Conservation (phyloP, 768 basidiomycete species). For the Kwoniella sp. region DNA sequence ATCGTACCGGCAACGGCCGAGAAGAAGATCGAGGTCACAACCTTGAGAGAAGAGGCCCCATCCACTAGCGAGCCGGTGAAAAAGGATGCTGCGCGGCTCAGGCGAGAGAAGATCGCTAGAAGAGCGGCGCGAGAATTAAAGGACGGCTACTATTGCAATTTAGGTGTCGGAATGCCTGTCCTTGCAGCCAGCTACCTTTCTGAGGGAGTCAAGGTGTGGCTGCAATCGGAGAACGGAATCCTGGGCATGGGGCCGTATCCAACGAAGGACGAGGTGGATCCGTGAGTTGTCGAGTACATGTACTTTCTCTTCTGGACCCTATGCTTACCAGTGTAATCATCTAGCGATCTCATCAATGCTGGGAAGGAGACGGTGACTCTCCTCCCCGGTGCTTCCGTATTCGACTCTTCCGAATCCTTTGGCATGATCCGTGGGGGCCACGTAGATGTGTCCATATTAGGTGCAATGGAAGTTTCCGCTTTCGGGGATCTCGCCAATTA, state of each 20-base stretch:
- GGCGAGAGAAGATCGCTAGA: slow-evolving; percentile 32
- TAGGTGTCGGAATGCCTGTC: slow-evolving; percentile 56
- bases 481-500: slow-evolving; percentile 90
- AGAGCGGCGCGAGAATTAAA: slow-evolving; percentile 35
- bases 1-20: slow-evolving; percentile 32
- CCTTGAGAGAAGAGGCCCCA: slow-evolving; percentile 7
- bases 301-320: not conserved
- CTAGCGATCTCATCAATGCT: slow-evolving; percentile 41
- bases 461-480: slow-evolving; percentile 77
- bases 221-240: slow-evolving; percentile 56
- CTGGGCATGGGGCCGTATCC: slow-evolving; percentile 56
- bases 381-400: slow-evolving; percentile 83
- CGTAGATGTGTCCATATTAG: slow-evolving; percentile 86
- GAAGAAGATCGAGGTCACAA: slow-evolving; percentile 32
- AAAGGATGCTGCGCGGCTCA: slow-evolving; percentile 12
- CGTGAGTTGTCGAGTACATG: slow-evolving; percentile 16
- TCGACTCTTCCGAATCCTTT: slow-evolving; percentile 90
- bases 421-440: slow-evolving; percentile 97
- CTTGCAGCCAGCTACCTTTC: slow-evolving; percentile 50
- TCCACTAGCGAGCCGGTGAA: not conserved
- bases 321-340: slow-evolving; percentile 5
- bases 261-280: slow-evolving; percentile 51
- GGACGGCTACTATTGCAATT: slow-evolving; percentile 51
- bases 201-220: slow-evolving; percentile 51
- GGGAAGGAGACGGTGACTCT: slow-evolving; percentile 65